Percentiles rank a stretch among this genome's conserved stretches.
Evolutionary conservation across 2,329 filamentous ascomycete genomes (phyloP).

Genomic region (Nigrograna mackinnonii): DNA sequence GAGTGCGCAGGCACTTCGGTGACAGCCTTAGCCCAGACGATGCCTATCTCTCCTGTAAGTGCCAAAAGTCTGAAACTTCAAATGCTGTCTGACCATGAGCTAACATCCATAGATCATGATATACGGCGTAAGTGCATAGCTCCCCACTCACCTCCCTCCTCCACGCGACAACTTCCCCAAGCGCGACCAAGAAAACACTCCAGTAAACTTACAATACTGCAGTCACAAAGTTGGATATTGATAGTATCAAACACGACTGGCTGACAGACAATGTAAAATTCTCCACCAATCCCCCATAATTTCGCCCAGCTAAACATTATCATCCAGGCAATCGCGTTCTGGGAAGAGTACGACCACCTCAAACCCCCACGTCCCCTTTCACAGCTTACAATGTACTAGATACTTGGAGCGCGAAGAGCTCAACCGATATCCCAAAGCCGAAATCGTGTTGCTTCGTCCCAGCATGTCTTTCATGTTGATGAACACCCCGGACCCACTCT

Average conservation of each 20-base stretch:
- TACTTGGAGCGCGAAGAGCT: slow-evolving; percentile 91
- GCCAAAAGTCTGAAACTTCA: neutral
- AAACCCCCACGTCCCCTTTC: neutral
- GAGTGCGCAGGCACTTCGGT: slow-evolving; percentile 30
- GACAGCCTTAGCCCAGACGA: slow-evolving; percentile 58
- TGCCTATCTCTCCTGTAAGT: slow-evolving; percentile 72
- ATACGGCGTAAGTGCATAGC: slow-evolving; percentile 61
- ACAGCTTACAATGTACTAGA: slow-evolving; percentile 41
- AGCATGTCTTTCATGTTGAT: slow-evolving; percentile 92
- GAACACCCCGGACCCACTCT: slow-evolving; percentile 64
- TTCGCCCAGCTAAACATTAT: slow-evolving; percentile 7
- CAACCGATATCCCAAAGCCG: slow-evolving; percentile 74
- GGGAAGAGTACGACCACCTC: slow-evolving; percentile 74
- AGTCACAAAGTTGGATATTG: slow-evolving; percentile 90
- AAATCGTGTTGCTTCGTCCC: slow-evolving; percentile 88
- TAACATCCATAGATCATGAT: slow-evolving; percentile 59
- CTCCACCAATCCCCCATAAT: neutral
- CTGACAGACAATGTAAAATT: slow-evolving; percentile 82
- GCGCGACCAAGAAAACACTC: neutral
- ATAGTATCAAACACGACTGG: slow-evolving; percentile 90
- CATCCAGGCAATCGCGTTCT: slow-evolving; percentile 85
- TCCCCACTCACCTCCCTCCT: neutral
- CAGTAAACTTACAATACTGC: slow-evolving; percentile 4
- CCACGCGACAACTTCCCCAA: slow-evolving; percentile 1
- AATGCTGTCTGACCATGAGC: neutral